phyloP scores from a whole-genome alignment of 2,329 filamentous ascomycete genomes.

The Iodosphaeria phyllophila region DNA sequence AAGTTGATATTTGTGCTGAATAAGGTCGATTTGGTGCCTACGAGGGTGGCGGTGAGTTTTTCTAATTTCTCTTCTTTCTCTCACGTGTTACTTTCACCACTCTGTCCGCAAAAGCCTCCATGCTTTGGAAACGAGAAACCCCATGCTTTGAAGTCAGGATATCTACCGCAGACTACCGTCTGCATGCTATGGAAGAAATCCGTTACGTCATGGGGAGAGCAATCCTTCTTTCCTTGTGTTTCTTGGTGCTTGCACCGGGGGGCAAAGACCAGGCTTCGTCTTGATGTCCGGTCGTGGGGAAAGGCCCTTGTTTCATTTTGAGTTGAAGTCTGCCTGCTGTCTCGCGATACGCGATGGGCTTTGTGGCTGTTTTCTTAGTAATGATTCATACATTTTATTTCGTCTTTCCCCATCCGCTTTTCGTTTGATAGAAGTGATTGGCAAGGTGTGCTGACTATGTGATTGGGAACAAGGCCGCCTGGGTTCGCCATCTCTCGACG shows the following conservation, averaged over 20 bases:
- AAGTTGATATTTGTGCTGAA: constrained; percentile 67
- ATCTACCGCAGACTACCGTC: constrained; percentile 30
- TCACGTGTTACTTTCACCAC: constrained; percentile 5
- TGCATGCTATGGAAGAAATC: constrained; percentile 59
- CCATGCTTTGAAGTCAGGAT: constrained; percentile 73
- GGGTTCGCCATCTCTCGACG: constrained; percentile 77
- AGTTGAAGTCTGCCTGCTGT: constrained; percentile 93
- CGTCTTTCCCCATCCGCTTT: constrained; percentile 9
- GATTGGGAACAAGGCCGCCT: constrained; percentile 49
- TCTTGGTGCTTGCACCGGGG: constrained; percentile 43
- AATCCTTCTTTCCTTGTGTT: constrained; percentile 63
- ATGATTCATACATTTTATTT: constrained; percentile 74
- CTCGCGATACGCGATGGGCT: constrained; percentile 36
- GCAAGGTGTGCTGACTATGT: constrained; percentile 10
- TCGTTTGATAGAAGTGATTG: background rate
- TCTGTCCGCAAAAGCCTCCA: too few species aligned
- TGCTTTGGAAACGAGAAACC: too few species aligned
- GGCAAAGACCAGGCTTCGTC: constrained; percentile 68
- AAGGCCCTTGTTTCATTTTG: constrained; percentile 72
- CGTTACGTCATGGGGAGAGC: constrained; percentile 99
- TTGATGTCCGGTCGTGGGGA: constrained; percentile 70
- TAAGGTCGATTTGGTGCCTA: constrained; percentile 86
- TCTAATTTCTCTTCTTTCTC: constrained; percentile 3
- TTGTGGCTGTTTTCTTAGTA: constrained; percentile 92
- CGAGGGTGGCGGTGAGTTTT: constrained; percentile 78